Percentiles rank a stretch among this genome's conserved stretches.
These are phyloP conservation scores for Stromatinia cepivora DNA, from an alignment of 2,329 filamentous ascomycete species.

Conservation along the genomic window DNA sequence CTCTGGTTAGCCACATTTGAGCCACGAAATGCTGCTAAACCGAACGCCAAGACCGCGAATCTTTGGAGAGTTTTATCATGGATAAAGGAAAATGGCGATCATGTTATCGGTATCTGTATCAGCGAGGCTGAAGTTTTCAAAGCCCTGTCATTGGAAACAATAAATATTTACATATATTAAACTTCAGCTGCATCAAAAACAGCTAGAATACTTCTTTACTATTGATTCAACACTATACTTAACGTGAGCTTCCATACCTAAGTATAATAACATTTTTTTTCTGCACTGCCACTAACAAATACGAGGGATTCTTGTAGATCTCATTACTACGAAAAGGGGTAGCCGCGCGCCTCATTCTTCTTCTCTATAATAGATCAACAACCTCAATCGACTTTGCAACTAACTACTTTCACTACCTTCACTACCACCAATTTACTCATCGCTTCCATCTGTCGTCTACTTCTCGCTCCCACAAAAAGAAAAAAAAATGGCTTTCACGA, in stretches of 20 bases:
- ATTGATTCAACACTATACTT: neutral
- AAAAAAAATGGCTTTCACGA: constrained; percentile 19
- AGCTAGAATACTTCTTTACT: constrained; percentile 1
- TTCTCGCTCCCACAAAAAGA: neutral
- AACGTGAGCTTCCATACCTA: constrained; percentile 1
- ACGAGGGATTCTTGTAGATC: constrained; percentile 7
- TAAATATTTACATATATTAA: neutral
- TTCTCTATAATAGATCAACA: neutral
- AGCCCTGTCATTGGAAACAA: neutral
- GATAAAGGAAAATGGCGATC: neutral
- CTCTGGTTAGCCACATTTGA: too few relatives aligned
- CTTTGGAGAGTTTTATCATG: too few relatives aligned
- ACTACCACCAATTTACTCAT: neutral
- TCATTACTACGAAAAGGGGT: constrained; percentile 11
- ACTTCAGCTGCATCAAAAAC: constrained; percentile 7
- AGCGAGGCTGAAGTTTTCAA: constrained; percentile 1
- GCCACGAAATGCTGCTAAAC: too few relatives aligned
- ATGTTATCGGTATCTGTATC: neutral
- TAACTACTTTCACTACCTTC: too few relatives aligned
- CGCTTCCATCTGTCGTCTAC: too few relatives aligned
- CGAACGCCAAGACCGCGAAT: too few relatives aligned
- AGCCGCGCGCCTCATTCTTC: neutral
- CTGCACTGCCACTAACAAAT: constrained; percentile 6
- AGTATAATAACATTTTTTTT: neutral
- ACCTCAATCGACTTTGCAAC: neutral